Evolutionary conservation across 352 stramenopile genomes (phyloP), one percentile per base, ranked within the genome.

Genomic region (Phytopythium vexans): DNA sequence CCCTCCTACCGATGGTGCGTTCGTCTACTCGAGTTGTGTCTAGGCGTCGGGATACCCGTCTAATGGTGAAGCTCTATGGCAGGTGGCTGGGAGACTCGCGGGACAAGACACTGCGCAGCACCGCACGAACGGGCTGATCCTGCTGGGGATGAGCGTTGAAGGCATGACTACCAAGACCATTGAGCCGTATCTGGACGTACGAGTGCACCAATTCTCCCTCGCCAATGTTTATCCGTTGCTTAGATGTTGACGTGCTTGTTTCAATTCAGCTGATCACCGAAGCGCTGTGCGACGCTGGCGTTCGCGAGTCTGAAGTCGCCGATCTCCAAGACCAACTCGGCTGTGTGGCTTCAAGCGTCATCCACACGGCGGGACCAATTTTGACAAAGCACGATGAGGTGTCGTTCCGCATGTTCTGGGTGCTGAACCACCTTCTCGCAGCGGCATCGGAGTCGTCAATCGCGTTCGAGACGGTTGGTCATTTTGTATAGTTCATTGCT

Each of bases 81-180:
- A 80, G 70, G 61, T 83, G 10, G 70, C 72, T 21, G 84, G 84
- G 31, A 66, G 74, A 16, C 57, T 88, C 8, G 64, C 81, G 49
- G 84, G 84, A 3, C 82, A 91, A 49, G 82, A 92, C 62, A 90
- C 84, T 9, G 68, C 80, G 7, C 82, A 86, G 47, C 78, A 94
- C 56, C 80, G 84, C 34, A 92, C 71, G 15, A 91, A 90, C 50
- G 84, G 82, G 3, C 58, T 94, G 32, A 83, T 90, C 39, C 46
- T 94, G 21, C 58, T 94, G 21, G 64, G 74, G 34, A 90, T 94
- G 82, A 91, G 76, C 48, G 82, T 94, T 38, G 77, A 82, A 62
- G 84, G 84, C 49, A 94, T 94, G 82, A 70, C 71, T 11, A 38
- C 63, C 8, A 63, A 71, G 14, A 89, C 69, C 7, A 88, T 91